Base-by-base conservation (phyloP, 495 filamentous ascomycete genomes). In the Aspergillus conjunctus region DNA sequence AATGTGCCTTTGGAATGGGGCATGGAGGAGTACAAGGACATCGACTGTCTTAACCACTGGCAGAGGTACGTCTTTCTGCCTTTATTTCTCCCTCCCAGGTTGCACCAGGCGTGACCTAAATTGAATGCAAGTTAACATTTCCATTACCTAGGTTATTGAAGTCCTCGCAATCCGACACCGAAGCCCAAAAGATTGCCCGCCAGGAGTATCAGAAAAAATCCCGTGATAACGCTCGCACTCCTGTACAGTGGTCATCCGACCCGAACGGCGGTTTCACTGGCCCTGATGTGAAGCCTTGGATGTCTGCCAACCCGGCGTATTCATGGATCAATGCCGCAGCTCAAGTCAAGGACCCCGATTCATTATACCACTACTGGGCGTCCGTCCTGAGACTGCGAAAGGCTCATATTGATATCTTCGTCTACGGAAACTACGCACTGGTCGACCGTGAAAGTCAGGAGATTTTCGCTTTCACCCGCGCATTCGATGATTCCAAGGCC, bases 1-100 rank as follows among this genome's bases (percentile, higher is more conserved):
- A 91, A 92, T 66, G 81, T 89, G 22, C 88, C 90, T 0, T 60
- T 66, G 4, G 64, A 75, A 17, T 91, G 88, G 89, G 74, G 69
- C 0, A 86, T 90, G 22, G 81, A 84, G 14, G 83, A 90, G 55
- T 91, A 88, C 71, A 85, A 87, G 62, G 90, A 92, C 64, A 80
- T 91, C 53, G 89, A 90, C 63, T 84, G 83, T 32, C 68, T 85
- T 4, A 88, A 87, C 62, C 87, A 87, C 54, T 89, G 85, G 81
- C 67, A 80, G 32, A 70, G 79, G 68, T 81, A 65, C 21, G 62
- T 55, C 5, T n/a, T 15, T 20, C 48, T n/a, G 10, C 20, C 21
- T 11, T 45, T n/a, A 0, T 46, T 22, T 11, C 17, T 17, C 18
- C 44, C 10, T 17, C 20, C 9, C 7, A 48, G 20, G 4, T 48